Base-by-base conservation (phyloP, 192 early-diverging fungal species). In the Haplosporangium gracile region DNA sequence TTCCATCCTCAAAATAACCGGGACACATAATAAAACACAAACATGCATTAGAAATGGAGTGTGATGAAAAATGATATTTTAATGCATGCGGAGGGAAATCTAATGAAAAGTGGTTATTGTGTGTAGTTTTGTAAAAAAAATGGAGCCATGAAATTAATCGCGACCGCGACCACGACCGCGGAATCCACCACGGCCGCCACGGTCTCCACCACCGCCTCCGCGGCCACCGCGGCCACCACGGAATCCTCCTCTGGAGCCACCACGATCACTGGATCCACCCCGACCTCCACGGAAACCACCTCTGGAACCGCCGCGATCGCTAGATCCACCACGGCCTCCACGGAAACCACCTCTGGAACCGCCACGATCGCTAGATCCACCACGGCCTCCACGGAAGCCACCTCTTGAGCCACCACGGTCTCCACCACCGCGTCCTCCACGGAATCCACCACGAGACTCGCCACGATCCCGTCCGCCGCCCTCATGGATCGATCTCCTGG, bases 401-500 rank as follows among this genome's bases (percentile, higher is more conserved):
- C n/a, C n/a, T n/a, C n/a, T n/a, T n/a, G n/a, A n/a, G n/a, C n/a
- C 77, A 24, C 77, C 82, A 57, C 82, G 68, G n/a, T 51, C 26
- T 6, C 76, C 76, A 0, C 76, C 76, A 3, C 81, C 81, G 22
- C 81, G 40, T 43, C 75, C 81, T 29, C 81, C 81, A 36, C 81
- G 57, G 75, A 76, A 82, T 32, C 80, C 80, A 2, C 72, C 79
- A 63, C 72, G 53, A 26, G 73, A 75, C 26, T 49, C 80, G 10
- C 57, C 57, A 32, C 72, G 43, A 45, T 65, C 77, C 22, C 78
- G 51, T 32, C 81, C 81, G 24, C 81, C 82, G 16, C 82, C 82
- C 73, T 85, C 82, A 74, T 85, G 82, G 60, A 85, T 76, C 16
- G 82, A 85, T 18, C 26, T 72, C 51, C 82, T 70, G 71, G 82